phyloP scores from a whole-genome alignment of 2,329 filamentous ascomycete genomes.

The Colletotrichum filicis region DNA sequence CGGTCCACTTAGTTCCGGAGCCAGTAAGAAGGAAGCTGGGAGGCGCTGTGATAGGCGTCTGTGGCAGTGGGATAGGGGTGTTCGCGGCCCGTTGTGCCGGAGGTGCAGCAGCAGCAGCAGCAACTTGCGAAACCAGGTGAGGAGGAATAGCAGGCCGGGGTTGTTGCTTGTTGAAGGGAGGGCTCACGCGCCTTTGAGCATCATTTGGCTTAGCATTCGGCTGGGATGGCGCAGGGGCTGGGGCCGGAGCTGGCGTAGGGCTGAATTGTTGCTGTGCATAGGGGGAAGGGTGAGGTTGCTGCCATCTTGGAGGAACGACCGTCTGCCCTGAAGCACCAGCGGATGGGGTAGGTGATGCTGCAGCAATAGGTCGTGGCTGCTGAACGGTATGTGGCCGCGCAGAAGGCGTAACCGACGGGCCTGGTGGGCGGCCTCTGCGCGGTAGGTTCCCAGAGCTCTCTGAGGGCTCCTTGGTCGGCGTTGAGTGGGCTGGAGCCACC shows the following conservation, averaged over 20 bases:
- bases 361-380: conserved; percentile 33
- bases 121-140: conserved; percentile 52
- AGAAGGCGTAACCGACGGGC: conserved; percentile 47
- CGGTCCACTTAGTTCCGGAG: conserved; percentile 68
- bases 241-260: conserved; percentile 38
- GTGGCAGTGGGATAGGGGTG: conserved; percentile 43
- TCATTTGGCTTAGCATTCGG: conserved; percentile 37
- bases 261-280: conserved; percentile 39
- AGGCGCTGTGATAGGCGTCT: conserved; percentile 45
- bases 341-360: conserved; percentile 32
- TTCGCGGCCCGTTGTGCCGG: conserved; percentile 46
- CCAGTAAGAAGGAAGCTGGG: conserved; percentile 46
- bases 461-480: conserved; percentile 37
- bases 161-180: conserved; percentile 45
- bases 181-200: conserved; percentile 43
- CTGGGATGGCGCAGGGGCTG: conserved; percentile 37
- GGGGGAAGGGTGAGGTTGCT: conserved; percentile 44
- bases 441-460: conserved; percentile 31
- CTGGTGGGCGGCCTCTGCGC: conserved; percentile 44
- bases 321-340: conserved; percentile 20
- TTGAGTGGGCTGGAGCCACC: conserved; percentile 48
- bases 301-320: conserved; percentile 44
- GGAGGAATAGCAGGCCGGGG: conserved; percentile 52
- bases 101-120: conserved; percentile 41
- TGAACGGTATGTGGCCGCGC: conserved; percentile 45